A percentile compares a stretch with the other conserved stretches of the same genome.
These are phyloP conservation scores for Lasiosphaeris hirsuta DNA, from an alignment of 495 filamentous ascomycete genomes.

Conservation along the genomic window DNA sequence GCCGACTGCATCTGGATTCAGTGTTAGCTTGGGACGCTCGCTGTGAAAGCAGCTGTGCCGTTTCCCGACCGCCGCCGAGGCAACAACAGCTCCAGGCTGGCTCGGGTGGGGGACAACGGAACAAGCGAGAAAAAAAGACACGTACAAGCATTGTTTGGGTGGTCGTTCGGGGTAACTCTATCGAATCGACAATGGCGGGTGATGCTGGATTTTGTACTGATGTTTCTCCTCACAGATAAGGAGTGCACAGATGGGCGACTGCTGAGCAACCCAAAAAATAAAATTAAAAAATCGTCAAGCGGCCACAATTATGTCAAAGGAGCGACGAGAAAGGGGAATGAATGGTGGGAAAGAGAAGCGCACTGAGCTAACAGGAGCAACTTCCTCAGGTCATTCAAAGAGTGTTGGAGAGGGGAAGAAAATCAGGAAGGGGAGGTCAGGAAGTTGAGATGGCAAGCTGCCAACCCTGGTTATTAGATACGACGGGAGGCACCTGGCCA, in stretches of 20 bases:
- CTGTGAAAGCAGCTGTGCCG: too few relatives aligned
- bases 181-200: background rate
- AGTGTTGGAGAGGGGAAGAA: background rate
- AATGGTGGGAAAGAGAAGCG: background rate
- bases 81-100: background rate
- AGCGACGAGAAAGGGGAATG: conserved; percentile 23
- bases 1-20: conserved; percentile 33
- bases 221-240: background rate
- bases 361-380: background rate
- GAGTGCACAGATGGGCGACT: background rate
- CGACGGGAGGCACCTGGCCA: background rate
- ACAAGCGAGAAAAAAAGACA: background rate
- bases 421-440: conserved; percentile 2
- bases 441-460: conserved; percentile 7
- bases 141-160: conserved; percentile 15
- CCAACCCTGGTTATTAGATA: background rate
- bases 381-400: conserved; percentile 4
- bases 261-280: too few relatives aligned
- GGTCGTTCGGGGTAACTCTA: background rate
- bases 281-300: conserved; percentile 6
- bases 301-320: conserved; percentile 18
- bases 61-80: too few relatives aligned
- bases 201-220: background rate
- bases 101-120: background rate
- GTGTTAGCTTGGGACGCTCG: background rate